Base-by-base conservation (phyloP, 371 early-diverging fungal genomes). In the Apophysomyces trapeziformis region DNA sequence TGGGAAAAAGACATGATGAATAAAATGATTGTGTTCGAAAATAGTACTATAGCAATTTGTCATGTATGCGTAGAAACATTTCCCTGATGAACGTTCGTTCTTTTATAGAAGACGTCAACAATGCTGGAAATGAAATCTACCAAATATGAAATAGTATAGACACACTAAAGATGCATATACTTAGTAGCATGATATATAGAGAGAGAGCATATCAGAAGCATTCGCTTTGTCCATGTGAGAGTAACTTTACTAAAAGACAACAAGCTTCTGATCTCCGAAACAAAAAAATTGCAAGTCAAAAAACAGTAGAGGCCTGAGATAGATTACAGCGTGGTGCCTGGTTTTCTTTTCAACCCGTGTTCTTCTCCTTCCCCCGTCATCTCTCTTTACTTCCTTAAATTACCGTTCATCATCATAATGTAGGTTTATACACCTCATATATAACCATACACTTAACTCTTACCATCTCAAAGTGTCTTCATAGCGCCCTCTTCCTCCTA, bases 331-430 rank as follows among this genome's bases (percentile, higher is more conserved):
- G 54, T 9, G 54, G 54, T 50, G 54, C 54, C 54, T 50, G 54
- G 54, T 50, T 50, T 50, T 50, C 54, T 50, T 50, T 50, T 50
- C 21, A 50, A 50, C 54, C 54, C 54, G 54, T 50, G 54, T 50
- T 50, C 54, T 50, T 26, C 54, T 50, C 54, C 54, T 50, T 50
- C 21, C 54, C 54, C 54, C 54, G 54, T 50, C 54, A 50, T 50
- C 54, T 50, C 21, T 50, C 21, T 50, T 21, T 21, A 21, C 21
- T 50, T 21, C 54, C 54, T 50, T 50, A 50, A 16, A 50, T 50
- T 50, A 50, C 54, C 35, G 54, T 21, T 50, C 54, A 50, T 50
- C 54, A 50, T 50, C 54, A 26, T 26, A 26, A 26, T 26, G 32
- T 26, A 26, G 32, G 32, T 26, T 26, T 26, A 26, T 26, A 26